Conservation (phyloP, 306 rosid genomes). For the Vicia faba region DNA sequence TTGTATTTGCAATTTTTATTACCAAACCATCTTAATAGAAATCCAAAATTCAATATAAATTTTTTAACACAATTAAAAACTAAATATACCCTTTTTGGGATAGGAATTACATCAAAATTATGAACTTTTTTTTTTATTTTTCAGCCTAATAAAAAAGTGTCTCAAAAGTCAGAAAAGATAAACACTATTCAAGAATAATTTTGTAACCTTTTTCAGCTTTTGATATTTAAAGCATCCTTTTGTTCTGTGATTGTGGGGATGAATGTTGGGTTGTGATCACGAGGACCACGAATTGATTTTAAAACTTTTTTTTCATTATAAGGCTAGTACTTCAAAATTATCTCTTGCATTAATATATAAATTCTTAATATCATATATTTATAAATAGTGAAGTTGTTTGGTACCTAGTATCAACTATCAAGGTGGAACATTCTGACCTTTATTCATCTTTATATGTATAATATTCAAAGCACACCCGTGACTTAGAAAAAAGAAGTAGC, state of each 20-base stretch:
- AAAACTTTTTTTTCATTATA: conserved; percentile 22
- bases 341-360: too few relatives aligned
- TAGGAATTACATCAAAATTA: conserved; percentile 37
- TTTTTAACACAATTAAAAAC: conserved; percentile 18
- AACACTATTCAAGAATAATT: conserved; percentile 35
- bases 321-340: too few relatives aligned
- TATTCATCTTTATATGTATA: conserved; percentile 49
- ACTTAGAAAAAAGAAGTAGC: conserved; percentile 39
- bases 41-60: background rate
- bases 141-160: conserved; percentile 30
- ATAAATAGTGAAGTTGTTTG: conserved; percentile 21
- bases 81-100: conserved; percentile 4
- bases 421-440: conserved; percentile 68
- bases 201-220: conserved; percentile 16
- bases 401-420: conserved; percentile 34
- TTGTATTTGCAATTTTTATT: background rate
- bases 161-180: conserved; percentile 36
- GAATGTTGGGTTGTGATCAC: conserved; percentile 47
- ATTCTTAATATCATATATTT: too few relatives aligned
- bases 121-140: conserved; percentile 33
- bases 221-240: conserved; percentile 30
- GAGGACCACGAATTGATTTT: conserved; percentile 37
- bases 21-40: background rate
- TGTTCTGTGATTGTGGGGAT: conserved; percentile 39
- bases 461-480: conserved; percentile 69